Evolutionary conservation across 495 filamentous ascomycete species (phyloP), one percentile per base, ranked within the genome.

Genomic region (Aspergillus hancockii): DNA sequence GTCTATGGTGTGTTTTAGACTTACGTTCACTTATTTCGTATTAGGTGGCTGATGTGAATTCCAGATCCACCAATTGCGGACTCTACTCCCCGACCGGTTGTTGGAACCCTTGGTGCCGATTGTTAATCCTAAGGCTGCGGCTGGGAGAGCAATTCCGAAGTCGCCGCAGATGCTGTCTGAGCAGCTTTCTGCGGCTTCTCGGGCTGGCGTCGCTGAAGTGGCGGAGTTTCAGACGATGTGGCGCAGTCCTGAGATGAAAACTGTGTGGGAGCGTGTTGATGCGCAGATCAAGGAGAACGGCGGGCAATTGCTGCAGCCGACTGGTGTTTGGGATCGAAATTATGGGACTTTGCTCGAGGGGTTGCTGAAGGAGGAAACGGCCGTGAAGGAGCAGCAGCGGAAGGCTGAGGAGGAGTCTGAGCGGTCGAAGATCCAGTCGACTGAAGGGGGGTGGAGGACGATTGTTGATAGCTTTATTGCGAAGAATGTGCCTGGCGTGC

Each of bases 31-130:
- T 4, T 14, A 25, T 31, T 12, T 10, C 59, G 13, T 30, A 25
- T 28, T 4, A 6, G 13, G 55, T 49, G 13, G 10, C 43, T 47
- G 52, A 54, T 58, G 68, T 30, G 9, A n/a, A 40, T 1, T 2
- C 40, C 46, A 79, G 75, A 74, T 79, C 49, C 77, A 79, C 60
- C 67, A 74, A 59, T 62, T 79, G 28, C 77, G 77, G 40, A 66
- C 69, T 16, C 59, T 77, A n/a, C 64, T 79, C 12, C 77, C 77
- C 0, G 68, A 70, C 4, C 69, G 75, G 0, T 54, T 77, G 8
- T 54, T 79, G 36, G 72, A 71, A 14, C 75, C 77, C 9, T 34
- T 79, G 8, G 58, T 58, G 3, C 70, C 72, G 2, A 69, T 73
- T 19, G 55, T 71, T 31, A 72, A 73, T 22, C 68, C 72, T 8